Evolutionary conservation across 2,329 filamentous ascomycete genomes (phyloP).

Genomic region (Colletotrichum lupini): DNA sequence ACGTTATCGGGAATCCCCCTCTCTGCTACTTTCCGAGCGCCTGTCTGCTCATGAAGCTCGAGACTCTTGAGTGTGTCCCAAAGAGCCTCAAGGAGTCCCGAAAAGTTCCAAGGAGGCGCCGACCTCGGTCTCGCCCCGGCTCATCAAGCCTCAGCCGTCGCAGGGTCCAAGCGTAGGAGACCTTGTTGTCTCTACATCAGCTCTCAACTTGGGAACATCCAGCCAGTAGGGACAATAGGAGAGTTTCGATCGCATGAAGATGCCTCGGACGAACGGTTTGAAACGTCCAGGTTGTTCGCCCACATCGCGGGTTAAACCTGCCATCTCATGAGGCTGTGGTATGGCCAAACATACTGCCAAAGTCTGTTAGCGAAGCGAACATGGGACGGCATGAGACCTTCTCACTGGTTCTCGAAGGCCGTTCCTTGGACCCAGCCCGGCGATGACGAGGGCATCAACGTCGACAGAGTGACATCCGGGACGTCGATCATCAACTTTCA

Average conservation of each 20-base stretch:
- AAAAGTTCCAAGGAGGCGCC: neutral
- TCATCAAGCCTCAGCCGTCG: neutral
- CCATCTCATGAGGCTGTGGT: neutral
- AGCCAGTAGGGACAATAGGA: neutral
- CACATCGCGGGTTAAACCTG: slow-evolving; percentile 12
- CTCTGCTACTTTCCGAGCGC: neutral
- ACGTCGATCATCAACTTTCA: slow-evolving; percentile 4
- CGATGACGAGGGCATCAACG: neutral
- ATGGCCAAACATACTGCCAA: neutral
- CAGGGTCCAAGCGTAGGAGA: neutral
- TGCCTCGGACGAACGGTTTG: slow-evolving; percentile 6
- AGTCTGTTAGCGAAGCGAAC: neutral
- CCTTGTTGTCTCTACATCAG: neutral
- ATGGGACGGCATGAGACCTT: neutral
- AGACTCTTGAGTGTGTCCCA: neutral
- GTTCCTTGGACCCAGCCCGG: neutral
- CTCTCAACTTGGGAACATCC: neutral
- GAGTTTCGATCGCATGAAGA: neutral
- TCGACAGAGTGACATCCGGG: neutral
- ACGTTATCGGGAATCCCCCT: neutral
- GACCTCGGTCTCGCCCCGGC: neutral
- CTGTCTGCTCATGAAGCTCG: neutral
- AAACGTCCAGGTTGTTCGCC: slow-evolving; percentile 1
- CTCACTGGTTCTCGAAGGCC: neutral
- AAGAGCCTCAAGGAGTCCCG: neutral